Evolutionary conservation across 208 protist species (phyloP).

Genomic region (Phytomonas sp.): DNA sequence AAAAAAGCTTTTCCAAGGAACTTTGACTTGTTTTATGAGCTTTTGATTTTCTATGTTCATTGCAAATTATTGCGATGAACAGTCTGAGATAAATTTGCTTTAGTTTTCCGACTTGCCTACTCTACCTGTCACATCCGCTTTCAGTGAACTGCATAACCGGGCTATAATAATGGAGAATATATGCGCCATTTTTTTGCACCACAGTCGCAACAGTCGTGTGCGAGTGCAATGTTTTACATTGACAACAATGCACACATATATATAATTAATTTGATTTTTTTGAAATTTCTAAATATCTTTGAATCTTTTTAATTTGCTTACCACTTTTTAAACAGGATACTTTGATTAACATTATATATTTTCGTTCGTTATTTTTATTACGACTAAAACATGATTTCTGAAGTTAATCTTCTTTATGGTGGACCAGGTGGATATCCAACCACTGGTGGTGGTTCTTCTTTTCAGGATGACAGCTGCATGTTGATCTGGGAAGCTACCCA

Average conservation of each 20-base stretch:
- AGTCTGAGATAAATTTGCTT: constrained; percentile 9
- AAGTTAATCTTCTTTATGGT: neutral
- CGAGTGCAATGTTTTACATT: neutral
- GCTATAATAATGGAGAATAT: constrained; percentile 6
- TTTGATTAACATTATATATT: constrained; percentile 10
- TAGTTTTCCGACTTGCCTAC: constrained; percentile 4
- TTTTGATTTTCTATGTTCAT: constrained; percentile 11
- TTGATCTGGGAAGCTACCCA: constrained; percentile 48
- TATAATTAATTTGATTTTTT: constrained; percentile 16
- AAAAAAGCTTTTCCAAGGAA: constrained; percentile 5
- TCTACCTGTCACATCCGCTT: constrained; percentile 8
- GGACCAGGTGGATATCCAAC: neutral
- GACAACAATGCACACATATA: constrained; percentile 10
- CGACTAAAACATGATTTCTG: neutral
- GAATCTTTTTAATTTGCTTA: constrained; percentile 4
- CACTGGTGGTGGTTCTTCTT: neutral
- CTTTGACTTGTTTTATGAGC: constrained; percentile 12
- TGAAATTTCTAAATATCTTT: constrained; percentile 7
- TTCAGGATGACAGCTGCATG: constrained; percentile 9
- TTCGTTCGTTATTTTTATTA: neutral
- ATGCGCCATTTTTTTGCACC: constrained; percentile 5
- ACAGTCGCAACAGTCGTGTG: neutral
- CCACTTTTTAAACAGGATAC: constrained; percentile 11
- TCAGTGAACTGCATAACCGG: constrained; percentile 8
- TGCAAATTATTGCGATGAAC: constrained; percentile 5